These are phyloP conservation scores for Epicoccum nigrum DNA, from an alignment of 2,329 filamentous ascomycete species.

Conservation along the genomic window DNA sequence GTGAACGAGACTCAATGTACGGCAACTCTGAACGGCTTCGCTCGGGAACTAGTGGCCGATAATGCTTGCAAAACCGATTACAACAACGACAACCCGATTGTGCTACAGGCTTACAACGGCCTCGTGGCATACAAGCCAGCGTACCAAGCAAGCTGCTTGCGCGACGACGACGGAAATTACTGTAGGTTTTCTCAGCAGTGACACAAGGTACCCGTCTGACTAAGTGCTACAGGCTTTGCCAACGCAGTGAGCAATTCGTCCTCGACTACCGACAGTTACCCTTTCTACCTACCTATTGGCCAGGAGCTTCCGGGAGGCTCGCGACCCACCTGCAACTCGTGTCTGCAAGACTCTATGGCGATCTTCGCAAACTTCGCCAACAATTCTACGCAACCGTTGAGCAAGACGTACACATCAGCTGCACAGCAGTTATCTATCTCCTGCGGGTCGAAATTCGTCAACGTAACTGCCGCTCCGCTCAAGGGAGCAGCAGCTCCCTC, in stretches of 20 bases:
- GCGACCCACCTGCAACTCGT: conserved; percentile 75
- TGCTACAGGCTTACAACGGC: conserved; percentile 76
- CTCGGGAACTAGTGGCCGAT: conserved; percentile 65
- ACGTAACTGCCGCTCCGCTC: conserved; percentile 54
- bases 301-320: conserved; percentile 69
- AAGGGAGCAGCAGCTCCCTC: conserved; percentile 38
- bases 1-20: conserved; percentile 71
- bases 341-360: conserved; percentile 80
- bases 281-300: conserved; percentile 87
- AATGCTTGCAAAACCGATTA: conserved; percentile 76
- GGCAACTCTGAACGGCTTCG: conserved; percentile 67
- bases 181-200: conserved; percentile 61
- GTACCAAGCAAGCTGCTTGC: conserved; percentile 81
- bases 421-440: conserved; percentile 74
- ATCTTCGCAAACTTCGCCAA: conserved; percentile 74
- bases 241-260: conserved; percentile 79
- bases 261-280: conserved; percentile 73
- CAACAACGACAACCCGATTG: conserved; percentile 68
- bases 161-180: conserved; percentile 66
- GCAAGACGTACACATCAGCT: conserved; percentile 71
- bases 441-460: conserved; percentile 63
- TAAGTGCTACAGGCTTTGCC: conserved; percentile 63
- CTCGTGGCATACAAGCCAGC: conserved; percentile 78
- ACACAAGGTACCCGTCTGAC: conserved; percentile 10
- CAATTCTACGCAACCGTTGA: conserved; percentile 70